A percentile compares a stretch with the other conserved stretches of the same genome.
Evolutionary conservation across 2,329 filamentous ascomycete genomes (phyloP).

Genomic region (Ustilaginoidea virens): DNA sequence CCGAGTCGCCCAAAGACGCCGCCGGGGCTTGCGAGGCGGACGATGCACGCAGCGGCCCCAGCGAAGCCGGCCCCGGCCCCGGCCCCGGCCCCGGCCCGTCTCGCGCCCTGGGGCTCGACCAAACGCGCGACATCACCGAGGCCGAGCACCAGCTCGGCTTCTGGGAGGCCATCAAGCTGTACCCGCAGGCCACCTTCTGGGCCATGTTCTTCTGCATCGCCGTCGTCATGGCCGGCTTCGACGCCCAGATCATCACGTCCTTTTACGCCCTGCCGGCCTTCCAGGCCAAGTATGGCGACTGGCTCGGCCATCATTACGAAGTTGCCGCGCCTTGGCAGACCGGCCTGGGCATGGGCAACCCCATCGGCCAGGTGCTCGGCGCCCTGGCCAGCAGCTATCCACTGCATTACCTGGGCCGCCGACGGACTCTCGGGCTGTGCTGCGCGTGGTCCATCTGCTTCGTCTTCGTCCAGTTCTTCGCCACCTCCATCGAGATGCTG

Average conservation of each 20-base stretch:
- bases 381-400: conserved; percentile 15
- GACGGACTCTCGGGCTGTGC: conserved; percentile 27
- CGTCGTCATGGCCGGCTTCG: conserved; percentile 17
- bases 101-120: conserved; percentile 7
- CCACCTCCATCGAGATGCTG: conserved; percentile 35
- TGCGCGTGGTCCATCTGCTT: conserved; percentile 31
- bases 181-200: conserved; percentile 14
- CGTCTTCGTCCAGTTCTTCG: conserved; percentile 49
- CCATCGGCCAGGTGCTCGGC: conserved; percentile 31
- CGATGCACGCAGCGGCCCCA: too few relatives aligned
- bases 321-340: conserved; percentile 33
- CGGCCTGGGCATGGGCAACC: conserved; percentile 26
- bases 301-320: conserved; percentile 18
- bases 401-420: conserved; percentile 26
- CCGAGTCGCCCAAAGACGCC: too few relatives aligned
- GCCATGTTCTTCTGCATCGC: conserved; percentile 14
- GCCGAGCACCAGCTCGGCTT: conserved; percentile 12
- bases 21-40: too few relatives aligned
- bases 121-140: conserved; percentile 10
- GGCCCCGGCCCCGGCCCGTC: too few relatives aligned
- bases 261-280: conserved; percentile 21
- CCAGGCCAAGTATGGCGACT: conserved; percentile 16
- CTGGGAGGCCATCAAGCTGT: conserved; percentile 23
- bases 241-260: conserved; percentile 21
- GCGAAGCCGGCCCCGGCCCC: too few relatives aligned